These are phyloP conservation scores for Gautieria morchelliformis DNA, from an alignment of 768 basidiomycete species.

Conservation along the genomic window DNA sequence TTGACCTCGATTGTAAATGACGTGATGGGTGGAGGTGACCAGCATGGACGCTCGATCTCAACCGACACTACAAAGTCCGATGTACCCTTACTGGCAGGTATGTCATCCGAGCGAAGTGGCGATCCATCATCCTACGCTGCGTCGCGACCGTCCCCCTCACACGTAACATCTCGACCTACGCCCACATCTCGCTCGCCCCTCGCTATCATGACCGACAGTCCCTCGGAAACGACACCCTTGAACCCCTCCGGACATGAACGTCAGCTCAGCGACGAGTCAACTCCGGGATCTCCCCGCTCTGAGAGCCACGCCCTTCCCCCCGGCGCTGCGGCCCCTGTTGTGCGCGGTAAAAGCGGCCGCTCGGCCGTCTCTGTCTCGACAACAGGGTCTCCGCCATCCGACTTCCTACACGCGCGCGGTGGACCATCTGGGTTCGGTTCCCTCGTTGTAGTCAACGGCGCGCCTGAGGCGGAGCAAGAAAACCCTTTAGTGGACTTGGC, in stretches of 20 bases:
- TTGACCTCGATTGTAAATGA: conserved; percentile 6
- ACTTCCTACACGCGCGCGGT: not conserved
- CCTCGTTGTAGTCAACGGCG: conserved; percentile 1
- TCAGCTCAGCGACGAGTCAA: not conserved
- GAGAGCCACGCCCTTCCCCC: not conserved
- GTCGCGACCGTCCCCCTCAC: too few species aligned
- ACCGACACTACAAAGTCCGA: not conserved
- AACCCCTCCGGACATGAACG: not conserved
- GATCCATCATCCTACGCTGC: too few species aligned
- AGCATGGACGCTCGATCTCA: conserved; percentile 7
- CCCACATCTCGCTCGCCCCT: not conserved
- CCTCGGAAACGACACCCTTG: not conserved
- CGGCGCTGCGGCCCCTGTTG: not conserved
- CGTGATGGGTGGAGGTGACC: conserved; percentile 5
- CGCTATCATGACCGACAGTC: too few species aligned
- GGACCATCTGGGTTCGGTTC: not conserved
- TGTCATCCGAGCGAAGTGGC: not conserved
- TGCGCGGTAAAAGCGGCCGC: not conserved
- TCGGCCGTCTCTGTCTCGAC: not conserved
- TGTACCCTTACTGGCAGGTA: not conserved
- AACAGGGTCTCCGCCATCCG: not conserved
- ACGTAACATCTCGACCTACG: not conserved
- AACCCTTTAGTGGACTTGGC: conserved; percentile 7
- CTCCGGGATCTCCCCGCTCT: not conserved
- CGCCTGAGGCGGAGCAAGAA: not conserved